Conservation (phyloP, 2,329 filamentous ascomycete genomes). For the Aureobasidium pullulans region DNA sequence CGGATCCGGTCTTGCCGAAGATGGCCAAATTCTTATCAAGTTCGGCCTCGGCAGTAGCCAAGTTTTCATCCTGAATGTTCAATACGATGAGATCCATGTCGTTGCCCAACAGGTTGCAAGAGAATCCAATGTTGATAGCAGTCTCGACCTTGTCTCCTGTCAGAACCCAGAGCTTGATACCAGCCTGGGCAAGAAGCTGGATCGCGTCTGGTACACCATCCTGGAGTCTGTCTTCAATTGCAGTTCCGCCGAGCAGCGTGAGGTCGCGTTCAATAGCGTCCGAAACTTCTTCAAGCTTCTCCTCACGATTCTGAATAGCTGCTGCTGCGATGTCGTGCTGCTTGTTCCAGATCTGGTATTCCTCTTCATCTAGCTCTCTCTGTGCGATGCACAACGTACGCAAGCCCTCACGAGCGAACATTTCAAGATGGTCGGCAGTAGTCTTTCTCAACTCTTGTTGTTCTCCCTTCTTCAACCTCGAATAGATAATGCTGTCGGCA, state of each 20-base stretch:
- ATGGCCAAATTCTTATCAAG: constrained; percentile 64
- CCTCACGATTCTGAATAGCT: constrained; percentile 77
- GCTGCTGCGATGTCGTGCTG: constrained; percentile 83
- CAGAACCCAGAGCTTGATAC: constrained; percentile 97
- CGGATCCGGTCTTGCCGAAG: constrained; percentile 76
- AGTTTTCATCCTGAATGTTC: constrained; percentile 69
- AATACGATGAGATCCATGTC: constrained; percentile 95
- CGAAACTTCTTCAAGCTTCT: constrained; percentile 83
- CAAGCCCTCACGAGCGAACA: constrained; percentile 92
- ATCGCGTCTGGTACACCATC: constrained; percentile 97
- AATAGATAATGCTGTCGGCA: constrained; percentile 95
- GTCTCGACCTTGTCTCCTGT: constrained; percentile 99
- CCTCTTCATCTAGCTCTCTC: constrained; percentile 67
- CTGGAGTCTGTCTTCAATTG: constrained; percentile 93
- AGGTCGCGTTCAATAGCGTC: constrained; percentile 88
- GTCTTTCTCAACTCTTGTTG: constrained; percentile 74
- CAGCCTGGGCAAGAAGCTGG: constrained; percentile 78
- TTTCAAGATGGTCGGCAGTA: constrained; percentile 90
- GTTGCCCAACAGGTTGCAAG: constrained; percentile 93
- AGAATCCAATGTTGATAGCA: constrained; percentile 99
- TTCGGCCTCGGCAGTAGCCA: constrained; percentile 57
- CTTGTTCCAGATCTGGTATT: constrained; percentile 78
- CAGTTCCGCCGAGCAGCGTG: constrained; percentile 81
- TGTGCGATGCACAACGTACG: constrained; percentile 92
- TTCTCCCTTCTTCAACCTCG: constrained; percentile 74